phyloP scores from a whole-genome alignment of 768 basidiomycete species.

The Russula olivacea region DNA sequence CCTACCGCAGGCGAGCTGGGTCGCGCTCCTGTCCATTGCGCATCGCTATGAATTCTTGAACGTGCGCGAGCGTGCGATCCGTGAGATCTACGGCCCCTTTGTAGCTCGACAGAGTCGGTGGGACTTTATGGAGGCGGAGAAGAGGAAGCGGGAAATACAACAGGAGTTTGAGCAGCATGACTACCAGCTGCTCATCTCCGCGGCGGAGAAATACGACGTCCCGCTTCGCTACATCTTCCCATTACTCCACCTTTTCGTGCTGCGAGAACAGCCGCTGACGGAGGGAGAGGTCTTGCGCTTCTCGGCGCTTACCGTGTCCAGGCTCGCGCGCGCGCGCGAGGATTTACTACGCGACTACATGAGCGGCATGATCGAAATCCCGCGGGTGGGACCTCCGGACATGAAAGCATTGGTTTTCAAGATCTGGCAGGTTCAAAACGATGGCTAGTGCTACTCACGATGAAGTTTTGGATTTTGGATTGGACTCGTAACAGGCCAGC shows the following conservation, averaged over 20 bases:
- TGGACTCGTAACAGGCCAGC: neutral
- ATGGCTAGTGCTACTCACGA: neutral
- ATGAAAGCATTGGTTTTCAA: neutral
- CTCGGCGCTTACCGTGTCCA: constrained; percentile 13
- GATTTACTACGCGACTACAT: constrained; percentile 4
- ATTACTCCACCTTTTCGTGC: constrained; percentile 3
- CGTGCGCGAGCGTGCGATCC: no score
- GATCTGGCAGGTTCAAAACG: constrained; percentile 4
- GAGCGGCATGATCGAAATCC: no score
- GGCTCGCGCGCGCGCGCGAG: constrained; percentile 14
- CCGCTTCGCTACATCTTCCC: neutral
- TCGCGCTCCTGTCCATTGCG: constrained; percentile 14
- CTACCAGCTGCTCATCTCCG: no score
- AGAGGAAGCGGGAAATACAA: no score
- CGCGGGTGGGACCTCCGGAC: no score
- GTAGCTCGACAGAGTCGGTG: no score
- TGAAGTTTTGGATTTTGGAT: neutral
- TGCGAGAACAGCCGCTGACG: neutral
- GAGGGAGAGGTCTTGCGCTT: constrained; percentile 3
- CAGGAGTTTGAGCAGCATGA: no score
- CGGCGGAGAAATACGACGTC: constrained; percentile 14
- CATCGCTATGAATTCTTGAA: no score
- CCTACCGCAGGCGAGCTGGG: constrained; percentile 11
- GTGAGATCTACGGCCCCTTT: no score
- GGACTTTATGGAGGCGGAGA: no score